Evolutionary conservation across 352 stramenopile species (phyloP).

Genomic region (Globisporangium polare): DNA sequence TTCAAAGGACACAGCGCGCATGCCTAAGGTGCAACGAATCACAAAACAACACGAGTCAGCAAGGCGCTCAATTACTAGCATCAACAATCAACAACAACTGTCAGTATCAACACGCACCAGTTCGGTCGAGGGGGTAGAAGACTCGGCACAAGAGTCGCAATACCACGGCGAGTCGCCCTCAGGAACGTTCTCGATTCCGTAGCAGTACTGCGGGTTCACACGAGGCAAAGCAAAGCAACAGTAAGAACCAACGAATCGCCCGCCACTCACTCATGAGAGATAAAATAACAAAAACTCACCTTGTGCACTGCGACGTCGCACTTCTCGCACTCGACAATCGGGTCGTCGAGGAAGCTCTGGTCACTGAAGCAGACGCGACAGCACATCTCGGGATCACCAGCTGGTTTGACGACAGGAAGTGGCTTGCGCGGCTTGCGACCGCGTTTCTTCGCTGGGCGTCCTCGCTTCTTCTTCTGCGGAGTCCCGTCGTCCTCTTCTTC

Average conservation of each 20-base stretch:
- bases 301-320: slow-evolving; percentile 83
- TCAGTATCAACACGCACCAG: slow-evolving; percentile 27
- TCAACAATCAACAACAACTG: background rate
- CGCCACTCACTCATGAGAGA: background rate
- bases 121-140: slow-evolving; percentile 34
- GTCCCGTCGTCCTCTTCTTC: slow-evolving; percentile 32
- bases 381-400: slow-evolving; percentile 85
- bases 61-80: background rate
- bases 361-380: slow-evolving; percentile 88
- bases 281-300: slow-evolving; percentile 25
- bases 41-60: background rate
- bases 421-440: slow-evolving; percentile 34
- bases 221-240: background rate
- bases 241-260: background rate
- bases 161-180: slow-evolving; percentile 83
- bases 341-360: slow-evolving; percentile 82
- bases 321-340: slow-evolving; percentile 86
- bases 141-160: slow-evolving; percentile 73
- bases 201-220: slow-evolving; percentile 63
- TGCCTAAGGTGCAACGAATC: slow-evolving; percentile 26
- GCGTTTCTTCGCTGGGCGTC: slow-evolving; percentile 20
- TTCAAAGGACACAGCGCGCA: slow-evolving; percentile 80
- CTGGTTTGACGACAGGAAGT: slow-evolving; percentile 41
- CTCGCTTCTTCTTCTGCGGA: slow-evolving; percentile 19
- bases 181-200: slow-evolving; percentile 76